phyloP scores from a whole-genome alignment of 305 asterid species.

The Plantago rigida region DNA sequence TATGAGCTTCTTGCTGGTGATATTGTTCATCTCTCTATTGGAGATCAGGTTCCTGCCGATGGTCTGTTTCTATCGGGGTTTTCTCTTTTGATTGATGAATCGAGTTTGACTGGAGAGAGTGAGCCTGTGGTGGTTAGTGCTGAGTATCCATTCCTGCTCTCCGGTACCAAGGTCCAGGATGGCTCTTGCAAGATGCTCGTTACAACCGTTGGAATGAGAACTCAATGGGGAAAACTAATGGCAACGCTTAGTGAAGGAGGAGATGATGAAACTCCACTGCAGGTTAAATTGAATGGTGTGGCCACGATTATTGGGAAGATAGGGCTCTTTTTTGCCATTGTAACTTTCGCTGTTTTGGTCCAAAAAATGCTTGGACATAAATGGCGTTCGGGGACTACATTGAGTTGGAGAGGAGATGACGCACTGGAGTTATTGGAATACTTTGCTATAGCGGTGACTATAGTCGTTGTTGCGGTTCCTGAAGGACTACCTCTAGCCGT shows the following conservation, averaged over 20 bases:
- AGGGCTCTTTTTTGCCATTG: constrained; percentile 74
- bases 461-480: constrained; percentile 91
- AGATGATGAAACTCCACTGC: constrained; percentile 80
- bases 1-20: constrained; percentile 70
- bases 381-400: constrained; percentile 38
- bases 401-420: constrained; percentile 57
- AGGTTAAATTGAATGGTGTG: constrained; percentile 81
- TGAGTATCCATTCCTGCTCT: constrained; percentile 59
- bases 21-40: constrained; percentile 73
- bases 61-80: constrained; percentile 79
- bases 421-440: constrained; percentile 68
- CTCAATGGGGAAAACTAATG: constrained; percentile 93
- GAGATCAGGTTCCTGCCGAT: constrained; percentile 92
- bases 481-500: constrained; percentile 93
- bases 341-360: constrained; percentile 74
- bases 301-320: constrained; percentile 87
- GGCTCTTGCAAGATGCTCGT: constrained; percentile 90
- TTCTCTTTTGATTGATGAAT: constrained; percentile 68
- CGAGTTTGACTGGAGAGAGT: constrained; percentile 90
- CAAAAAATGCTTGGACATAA: constrained; percentile 63
- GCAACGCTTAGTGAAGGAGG: constrained; percentile 90
- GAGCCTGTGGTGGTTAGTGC: constrained; percentile 64
- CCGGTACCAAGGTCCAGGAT: constrained; percentile 93
- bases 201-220: constrained; percentile 90
- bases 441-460: constrained; percentile 80